These are phyloP conservation scores for Diaporthe vaccinii DNA, from an alignment of 2,329 filamentous ascomycete genomes.

Conservation along the genomic window DNA sequence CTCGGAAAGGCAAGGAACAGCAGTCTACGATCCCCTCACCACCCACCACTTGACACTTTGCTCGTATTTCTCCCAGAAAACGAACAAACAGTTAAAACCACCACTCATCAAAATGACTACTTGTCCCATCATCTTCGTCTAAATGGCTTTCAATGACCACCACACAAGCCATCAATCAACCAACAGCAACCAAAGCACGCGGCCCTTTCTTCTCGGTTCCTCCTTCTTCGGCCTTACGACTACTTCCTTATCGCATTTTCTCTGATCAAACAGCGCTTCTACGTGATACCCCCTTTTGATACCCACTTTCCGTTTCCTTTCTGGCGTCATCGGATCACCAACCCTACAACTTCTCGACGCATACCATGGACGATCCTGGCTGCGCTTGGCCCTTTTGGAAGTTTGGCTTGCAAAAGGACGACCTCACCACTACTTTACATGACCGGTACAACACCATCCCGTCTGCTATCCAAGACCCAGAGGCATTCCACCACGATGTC, in stretches of 20 bases:
- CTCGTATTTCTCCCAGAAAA: conserved; percentile 1
- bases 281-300: conserved; percentile 41
- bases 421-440: conserved; percentile 70
- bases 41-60: background rate
- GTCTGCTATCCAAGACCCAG: conserved; percentile 69
- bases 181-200: conserved; percentile 42
- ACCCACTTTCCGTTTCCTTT: conserved; percentile 34
- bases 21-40: conserved; percentile 23
- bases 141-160: conserved; percentile 50
- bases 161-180: conserved; percentile 44
- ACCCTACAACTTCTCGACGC: conserved; percentile 5
- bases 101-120: conserved; percentile 30
- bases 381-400: conserved; percentile 72
- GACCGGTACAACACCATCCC: conserved; percentile 72
- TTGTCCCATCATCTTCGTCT: conserved; percentile 41
- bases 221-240: conserved; percentile 39
- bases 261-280: conserved; percentile 38
- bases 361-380: conserved; percentile 66
- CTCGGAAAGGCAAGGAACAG: conserved; percentile 17
- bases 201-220: conserved; percentile 46
- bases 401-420: conserved; percentile 72
- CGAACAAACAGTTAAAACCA: background rate
- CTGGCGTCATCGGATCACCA: conserved; percentile 13
- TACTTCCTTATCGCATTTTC: conserved; percentile 39
- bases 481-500: conserved; percentile 73